phyloP scores from a whole-genome alignment of 2,329 filamentous ascomycete genomes.

The Alternaria consortialis region DNA sequence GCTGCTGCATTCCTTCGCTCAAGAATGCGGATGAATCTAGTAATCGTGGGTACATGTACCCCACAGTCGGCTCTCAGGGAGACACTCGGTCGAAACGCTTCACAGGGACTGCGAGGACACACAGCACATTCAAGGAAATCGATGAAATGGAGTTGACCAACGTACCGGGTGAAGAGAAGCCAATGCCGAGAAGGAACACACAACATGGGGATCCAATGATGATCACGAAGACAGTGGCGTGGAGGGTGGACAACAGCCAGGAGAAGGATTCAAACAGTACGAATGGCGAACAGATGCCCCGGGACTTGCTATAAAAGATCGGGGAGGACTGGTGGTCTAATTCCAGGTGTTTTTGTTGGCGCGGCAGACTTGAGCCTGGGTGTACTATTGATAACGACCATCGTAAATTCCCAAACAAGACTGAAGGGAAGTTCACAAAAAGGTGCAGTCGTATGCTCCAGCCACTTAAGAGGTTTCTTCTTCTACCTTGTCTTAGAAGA shows the following conservation, averaged over 20 bases:
- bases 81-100: conserved; percentile 3
- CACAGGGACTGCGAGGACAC: background rate
- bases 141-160: conserved; percentile 5
- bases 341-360: background rate
- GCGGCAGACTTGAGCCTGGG: background rate
- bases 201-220: conserved; percentile 2
- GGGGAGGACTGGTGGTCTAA: background rate
- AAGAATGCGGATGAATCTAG: conserved; percentile 10
- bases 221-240: conserved; percentile 19
- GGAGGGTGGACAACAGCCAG: background rate
- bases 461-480: background rate
- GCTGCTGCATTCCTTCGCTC: conserved; percentile 27
- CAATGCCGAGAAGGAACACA: background rate
- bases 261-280: conserved; percentile 2
- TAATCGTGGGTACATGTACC: conserved; percentile 10
- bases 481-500: background rate
- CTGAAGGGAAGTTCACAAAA: background rate
- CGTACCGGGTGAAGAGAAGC: background rate
- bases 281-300: background rate
- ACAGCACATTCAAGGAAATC: conserved; percentile 1
- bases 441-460: background rate
- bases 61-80: conserved; percentile 5
- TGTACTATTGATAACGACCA: background rate
- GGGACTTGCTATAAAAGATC: background rate
- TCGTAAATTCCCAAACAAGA: background rate